phyloP scores from a whole-genome alignment of 1,284 basidiomycete species.

The Stereum hirsutum region DNA sequence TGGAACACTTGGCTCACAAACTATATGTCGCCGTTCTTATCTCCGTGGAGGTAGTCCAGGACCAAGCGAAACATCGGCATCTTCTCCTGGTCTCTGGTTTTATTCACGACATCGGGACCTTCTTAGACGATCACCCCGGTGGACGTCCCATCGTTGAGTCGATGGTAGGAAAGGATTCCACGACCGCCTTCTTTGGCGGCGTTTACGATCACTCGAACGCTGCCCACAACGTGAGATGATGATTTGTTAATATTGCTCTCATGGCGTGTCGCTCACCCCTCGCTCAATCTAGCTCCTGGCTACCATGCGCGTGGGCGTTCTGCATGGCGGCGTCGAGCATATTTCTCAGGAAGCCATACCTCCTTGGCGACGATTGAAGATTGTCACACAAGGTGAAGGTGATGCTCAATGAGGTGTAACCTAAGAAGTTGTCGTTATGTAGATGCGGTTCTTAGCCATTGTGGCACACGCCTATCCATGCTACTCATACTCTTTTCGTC shows the following conservation, averaged over 20 bases:
- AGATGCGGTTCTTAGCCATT: no score
- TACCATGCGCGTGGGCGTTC: constrained; percentile 77
- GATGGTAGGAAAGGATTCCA: constrained; percentile 75
- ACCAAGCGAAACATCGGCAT: constrained; percentile 54
- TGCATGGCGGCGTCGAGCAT: constrained; percentile 62
- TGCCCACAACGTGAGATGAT: constrained; percentile 60
- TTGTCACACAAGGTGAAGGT: no score
- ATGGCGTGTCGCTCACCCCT: constrained; percentile 14
- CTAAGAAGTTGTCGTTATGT: no score
- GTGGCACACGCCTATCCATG: no score
- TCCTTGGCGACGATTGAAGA: constrained; percentile 5
- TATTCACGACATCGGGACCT: constrained; percentile 77
- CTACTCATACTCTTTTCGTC: no score
- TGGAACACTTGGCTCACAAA: neutral
- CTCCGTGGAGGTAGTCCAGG: constrained; percentile 38
- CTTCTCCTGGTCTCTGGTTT: constrained; percentile 77
- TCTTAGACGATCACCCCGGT: constrained; percentile 78
- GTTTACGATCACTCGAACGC: constrained; percentile 80
- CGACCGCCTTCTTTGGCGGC: constrained; percentile 78
- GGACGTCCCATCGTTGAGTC: constrained; percentile 54
- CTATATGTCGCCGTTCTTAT: neutral
- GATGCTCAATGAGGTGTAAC: no score
- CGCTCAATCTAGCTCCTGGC: constrained; percentile 45
- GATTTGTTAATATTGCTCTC: neutral
- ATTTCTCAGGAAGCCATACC: constrained; percentile 3